A percentile compares a stretch with the other conserved stretches of the same genome.
Conservation (phyloP, 495 filamentous ascomycete genomes). For the Evansstolkia leycettana region DNA sequence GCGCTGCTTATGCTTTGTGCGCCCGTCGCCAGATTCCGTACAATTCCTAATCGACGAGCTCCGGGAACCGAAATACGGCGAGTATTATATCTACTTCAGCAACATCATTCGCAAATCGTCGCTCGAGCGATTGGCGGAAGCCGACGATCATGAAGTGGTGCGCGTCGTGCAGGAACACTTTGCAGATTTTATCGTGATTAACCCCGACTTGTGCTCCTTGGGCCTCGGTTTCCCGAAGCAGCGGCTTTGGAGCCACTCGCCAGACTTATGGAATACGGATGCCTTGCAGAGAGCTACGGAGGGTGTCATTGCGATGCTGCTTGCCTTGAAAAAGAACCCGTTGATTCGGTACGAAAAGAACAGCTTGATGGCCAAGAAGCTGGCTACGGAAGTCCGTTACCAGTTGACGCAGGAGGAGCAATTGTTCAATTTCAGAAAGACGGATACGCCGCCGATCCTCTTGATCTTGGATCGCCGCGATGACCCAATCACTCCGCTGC, state of each 20-base stretch:
- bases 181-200: slow-evolving; percentile 87
- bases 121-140: slow-evolving; percentile 85
- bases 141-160: slow-evolving; percentile 96
- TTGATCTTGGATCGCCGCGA: slow-evolving; percentile 85
- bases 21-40: slow-evolving; percentile 81
- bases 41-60: slow-evolving; percentile 92
- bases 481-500: slow-evolving; percentile 88
- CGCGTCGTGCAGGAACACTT: slow-evolving; percentile 89
- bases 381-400: slow-evolving; percentile 86
- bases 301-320: slow-evolving; percentile 66
- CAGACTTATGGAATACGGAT: slow-evolving; percentile 85
- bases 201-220: slow-evolving; percentile 83
- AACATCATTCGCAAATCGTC: slow-evolving; percentile 96
- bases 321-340: slow-evolving; percentile 91
- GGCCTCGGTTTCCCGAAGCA: slow-evolving; percentile 62
- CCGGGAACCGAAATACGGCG: slow-evolving; percentile 91
- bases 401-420: slow-evolving; percentile 92
- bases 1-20: slow-evolving; percentile 83
- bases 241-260: slow-evolving; percentile 59
- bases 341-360: slow-evolving; percentile 90
- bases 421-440: slow-evolving; percentile 90
- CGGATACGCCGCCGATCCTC: slow-evolving; percentile 88
- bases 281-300: slow-evolving; percentile 73
- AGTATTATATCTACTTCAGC: slow-evolving; percentile 95
- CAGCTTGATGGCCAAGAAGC: slow-evolving; percentile 79